Evolutionary conservation across 2,329 filamentous ascomycete genomes (phyloP), one percentile per base, ranked within the genome.

Genomic region (Zarea fungicola): DNA sequence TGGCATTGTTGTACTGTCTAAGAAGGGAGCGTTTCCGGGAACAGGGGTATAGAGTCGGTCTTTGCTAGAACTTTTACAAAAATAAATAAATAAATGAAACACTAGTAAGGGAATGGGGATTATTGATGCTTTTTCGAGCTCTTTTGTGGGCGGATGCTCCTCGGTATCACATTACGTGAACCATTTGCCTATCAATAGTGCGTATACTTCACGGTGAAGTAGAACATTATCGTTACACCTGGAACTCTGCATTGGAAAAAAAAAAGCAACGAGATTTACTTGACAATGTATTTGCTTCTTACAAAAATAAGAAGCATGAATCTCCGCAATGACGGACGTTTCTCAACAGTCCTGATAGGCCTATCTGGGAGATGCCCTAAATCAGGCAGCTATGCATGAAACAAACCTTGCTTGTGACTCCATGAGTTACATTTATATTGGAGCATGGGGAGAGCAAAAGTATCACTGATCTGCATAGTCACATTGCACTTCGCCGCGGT

Each of bases 1-100:
- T 57, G 87, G 86, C 28, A 91, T 91, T 57, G 87, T 99, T 23
- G 93, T 99, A 18, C 71, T 99, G 50, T 96, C 89, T 66, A 97
- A 96, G 68, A 87, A 80, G 51, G 89, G 88, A 34, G 92, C 93
- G 2, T 99, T 99, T 62, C 93, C 95, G 1, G 91, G 91, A 21
- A 97, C 95, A 21, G 87, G 88, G 16, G 69, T 85, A 41, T 85
- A 66, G 48, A 34, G 25, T 36, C 5, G 22, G 22, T n/a, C n/a
- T n/a, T n/a, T n/a, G n/a, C n/a, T n/a, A n/a, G n/a, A n/a, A n/a
- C n/a, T n/a, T n/a, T n/a, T n/a, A n/a, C n/a, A n/a, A n/a, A n/a
- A n/a, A n/a, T n/a, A n/a, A n/a, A n/a, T n/a, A n/a, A n/a, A n/a
- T n/a, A n/a, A n/a, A n/a, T n/a, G n/a, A n/a, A n/a, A n/a, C n/a